Percentiles rank a stretch among this genome's conserved stretches.
These are phyloP conservation scores for Globomyces sp. DNA, from an alignment of 371 early-diverging fungal genomes.

Conservation along the genomic window DNA sequence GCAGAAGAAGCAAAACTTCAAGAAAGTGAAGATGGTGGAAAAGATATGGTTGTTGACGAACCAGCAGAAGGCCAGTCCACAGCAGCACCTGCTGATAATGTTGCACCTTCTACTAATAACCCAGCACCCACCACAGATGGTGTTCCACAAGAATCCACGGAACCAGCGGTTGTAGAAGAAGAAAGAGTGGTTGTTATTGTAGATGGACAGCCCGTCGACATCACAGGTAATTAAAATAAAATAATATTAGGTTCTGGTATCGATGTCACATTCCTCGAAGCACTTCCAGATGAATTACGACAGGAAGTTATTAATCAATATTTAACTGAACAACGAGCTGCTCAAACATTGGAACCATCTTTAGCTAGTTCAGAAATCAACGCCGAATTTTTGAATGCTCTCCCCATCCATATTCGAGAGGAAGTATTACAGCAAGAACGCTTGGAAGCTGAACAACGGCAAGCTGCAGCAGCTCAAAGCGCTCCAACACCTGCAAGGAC, in stretches of 20 bases:
- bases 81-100: too few relatives aligned
- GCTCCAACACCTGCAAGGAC: slow-evolving; percentile 19
- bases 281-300: slow-evolving; percentile 93
- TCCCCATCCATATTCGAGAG: slow-evolving; percentile 78
- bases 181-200: slow-evolving; percentile 52
- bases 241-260: slow-evolving; percentile 69
- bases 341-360: slow-evolving; percentile 4
- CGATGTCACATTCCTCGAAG: slow-evolving; percentile 91
- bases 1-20: slow-evolving; percentile 35
- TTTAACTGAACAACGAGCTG: slow-evolving; percentile 50
- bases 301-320: slow-evolving; percentile 88
- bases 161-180: background rate
- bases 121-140: too few relatives aligned
- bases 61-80: slow-evolving; percentile 18
- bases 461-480: slow-evolving; percentile 27
- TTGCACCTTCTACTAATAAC: too few relatives aligned
- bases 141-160: too few relatives aligned
- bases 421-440: slow-evolving; percentile 71
- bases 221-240: slow-evolving; percentile 61
- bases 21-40: slow-evolving; percentile 29
- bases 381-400: slow-evolving; percentile 74
- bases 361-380: slow-evolving; percentile 49
- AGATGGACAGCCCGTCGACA: slow-evolving; percentile 77
- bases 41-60: slow-evolving; percentile 18
- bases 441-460: slow-evolving; percentile 55